Conservation (phyloP, 2,329 filamentous ascomycete genomes). For the Westerdykella aurantiaca region DNA sequence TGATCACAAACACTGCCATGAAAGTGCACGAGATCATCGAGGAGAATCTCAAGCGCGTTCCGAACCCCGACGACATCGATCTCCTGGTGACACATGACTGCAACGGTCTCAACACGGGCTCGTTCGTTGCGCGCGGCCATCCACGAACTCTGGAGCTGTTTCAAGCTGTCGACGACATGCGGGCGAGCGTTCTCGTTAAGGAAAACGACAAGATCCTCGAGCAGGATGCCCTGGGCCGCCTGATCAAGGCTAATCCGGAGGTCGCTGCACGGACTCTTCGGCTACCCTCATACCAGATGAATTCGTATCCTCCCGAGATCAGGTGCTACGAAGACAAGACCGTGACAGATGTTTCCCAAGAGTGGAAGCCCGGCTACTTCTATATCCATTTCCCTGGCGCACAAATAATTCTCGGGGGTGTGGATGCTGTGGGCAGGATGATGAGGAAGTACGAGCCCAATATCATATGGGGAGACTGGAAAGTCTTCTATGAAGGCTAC, state of each 20-base stretch:
- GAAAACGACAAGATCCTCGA: conserved; percentile 26
- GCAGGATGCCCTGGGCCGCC: conserved; percentile 35
- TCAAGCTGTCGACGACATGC: conserved; percentile 19
- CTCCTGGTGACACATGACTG: conserved; percentile 1
- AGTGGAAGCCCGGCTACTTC: conserved; percentile 34
- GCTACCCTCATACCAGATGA: conserved; percentile 36
- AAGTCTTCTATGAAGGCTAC: too few relatives aligned
- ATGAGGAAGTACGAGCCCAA: conserved; percentile 36
- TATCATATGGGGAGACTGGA: conserved; percentile 27
- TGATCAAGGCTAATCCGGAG: conserved; percentile 22
- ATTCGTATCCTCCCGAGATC: conserved; percentile 39
- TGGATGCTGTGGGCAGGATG: conserved; percentile 35
- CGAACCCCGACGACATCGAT: conserved; percentile 5
- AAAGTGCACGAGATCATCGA: conserved; percentile 34
- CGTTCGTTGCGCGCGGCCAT: conserved; percentile 34
- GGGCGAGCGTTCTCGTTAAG: conserved; percentile 14
- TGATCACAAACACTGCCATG: conserved; percentile 39
- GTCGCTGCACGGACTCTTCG: conserved; percentile 14
- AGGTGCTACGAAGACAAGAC: conserved; percentile 31
- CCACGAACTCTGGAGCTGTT: conserved; percentile 32
- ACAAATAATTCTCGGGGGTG: conserved; percentile 36
- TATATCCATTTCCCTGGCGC: conserved; percentile 40
- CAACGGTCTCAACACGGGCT: conserved; percentile 37
- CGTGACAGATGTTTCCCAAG: conserved; percentile 4
- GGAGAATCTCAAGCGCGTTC: conserved; percentile 21